A percentile compares a stretch with the other conserved stretches of the same genome.
phyloP scores from a whole-genome alignment of 164 flowering plant species.

The Vitis cinerea region DNA sequence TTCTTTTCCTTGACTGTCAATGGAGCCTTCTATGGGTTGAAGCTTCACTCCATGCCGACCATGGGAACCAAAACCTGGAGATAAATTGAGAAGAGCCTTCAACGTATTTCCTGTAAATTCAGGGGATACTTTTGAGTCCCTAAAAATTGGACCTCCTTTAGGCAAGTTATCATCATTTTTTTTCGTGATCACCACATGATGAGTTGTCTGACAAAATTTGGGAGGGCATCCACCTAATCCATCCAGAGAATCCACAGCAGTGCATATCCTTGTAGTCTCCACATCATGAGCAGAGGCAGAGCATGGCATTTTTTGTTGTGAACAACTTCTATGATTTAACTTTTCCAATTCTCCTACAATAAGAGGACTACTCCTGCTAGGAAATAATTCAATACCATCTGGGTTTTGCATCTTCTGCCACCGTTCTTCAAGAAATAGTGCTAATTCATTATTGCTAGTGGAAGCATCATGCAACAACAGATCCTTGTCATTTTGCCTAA shows the following conservation, averaged over 20 bases:
- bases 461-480: slow-evolving; percentile 24
- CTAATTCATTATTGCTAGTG: slow-evolving; percentile 17
- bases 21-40: slow-evolving; percentile 29
- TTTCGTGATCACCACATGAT: slow-evolving; percentile 41
- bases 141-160: slow-evolving; percentile 26
- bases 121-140: slow-evolving; percentile 29
- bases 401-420: slow-evolving; percentile 15
- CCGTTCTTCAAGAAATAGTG: slow-evolving; percentile 20
- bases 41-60: slow-evolving; percentile 33
- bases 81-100: slow-evolving; percentile 22
- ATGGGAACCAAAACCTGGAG: slow-evolving; percentile 23
- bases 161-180: slow-evolving; percentile 35
- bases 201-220: slow-evolving; percentile 48
- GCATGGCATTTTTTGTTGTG: slow-evolving; percentile 20
- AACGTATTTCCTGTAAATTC: slow-evolving; percentile 32
- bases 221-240: slow-evolving; percentile 29
- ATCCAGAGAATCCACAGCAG: slow-evolving; percentile 40
- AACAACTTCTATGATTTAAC: slow-evolving; percentile 15
- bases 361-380: slow-evolving; percentile 14
- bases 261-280: slow-evolving; percentile 40
- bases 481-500: slow-evolving; percentile 17
- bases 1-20: slow-evolving; percentile 38
- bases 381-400: slow-evolving; percentile 20
- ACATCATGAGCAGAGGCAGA: slow-evolving; percentile 27
- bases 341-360: slow-evolving; percentile 13